Evolutionary conservation across 2,329 filamentous ascomycete species (phyloP), one percentile per base, ranked within the genome.

Genomic region (Phaeosphaeria sp.): DNA sequence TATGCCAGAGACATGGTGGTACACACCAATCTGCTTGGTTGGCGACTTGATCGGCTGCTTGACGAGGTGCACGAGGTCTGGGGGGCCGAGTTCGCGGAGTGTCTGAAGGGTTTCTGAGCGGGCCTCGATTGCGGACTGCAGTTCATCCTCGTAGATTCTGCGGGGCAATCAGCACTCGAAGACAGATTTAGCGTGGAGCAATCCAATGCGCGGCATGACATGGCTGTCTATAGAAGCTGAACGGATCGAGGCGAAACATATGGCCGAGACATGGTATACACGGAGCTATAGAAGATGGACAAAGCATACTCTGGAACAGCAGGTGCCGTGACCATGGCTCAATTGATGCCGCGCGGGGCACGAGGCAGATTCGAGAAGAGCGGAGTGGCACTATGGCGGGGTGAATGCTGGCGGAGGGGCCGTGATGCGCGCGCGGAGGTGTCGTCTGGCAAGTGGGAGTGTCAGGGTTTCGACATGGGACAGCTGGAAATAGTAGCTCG

Each of bases 1-100:
- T 73, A 97, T 89, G 60, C 95, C 95, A 41, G 93, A 97, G 68
- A 97, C 93, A 88, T 99, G 95, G 78, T 99, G 95, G 77, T 99
- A 99, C 55, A 97, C 89, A 58, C 95, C 95, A 60, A 89, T 89
- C 91, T 97, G 85, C 62, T 84, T 85, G 52, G 79, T 82, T 20
- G 81, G 75, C 53, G 83, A 83, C 74, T 87, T 87, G 71, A 85
- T 80, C 11, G 85, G 84, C 71, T 88, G 86, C 75, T 97, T 98
- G 70, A 97, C 87, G 56, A 99, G 86, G 80, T 99, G 95, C 41
- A 98, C 94, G 25, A 99, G 85, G 79, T 99, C 95, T 53, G 95
- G 95, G 23, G 95, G 95, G 43, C 95, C 95, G 56, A 99, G 87
- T 84, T 99, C 95, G 73, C 95, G 90, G 63, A 99, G 84, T 48